A percentile compares a stretch with the other conserved stretches of the same genome.
Evolutionary conservation across 108 stramenopile species (phyloP).

Genomic region (Discostella stelligeroides): DNA sequence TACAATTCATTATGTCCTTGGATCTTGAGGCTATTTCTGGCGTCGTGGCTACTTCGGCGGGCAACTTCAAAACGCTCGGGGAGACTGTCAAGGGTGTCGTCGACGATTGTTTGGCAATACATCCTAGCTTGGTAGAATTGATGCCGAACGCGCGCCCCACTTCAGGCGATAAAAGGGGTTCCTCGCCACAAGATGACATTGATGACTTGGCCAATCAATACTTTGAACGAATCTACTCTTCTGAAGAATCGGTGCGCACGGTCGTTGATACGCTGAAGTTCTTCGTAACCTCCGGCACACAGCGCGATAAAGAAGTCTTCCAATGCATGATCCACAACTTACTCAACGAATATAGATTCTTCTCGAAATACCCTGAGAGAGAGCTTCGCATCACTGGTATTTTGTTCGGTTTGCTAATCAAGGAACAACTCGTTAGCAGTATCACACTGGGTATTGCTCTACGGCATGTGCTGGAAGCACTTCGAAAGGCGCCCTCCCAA

Average conservation of each 20-base stretch:
- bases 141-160: slow-evolving; percentile 27
- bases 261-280: slow-evolving; percentile 95
- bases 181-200: slow-evolving; percentile 75
- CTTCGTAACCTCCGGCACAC: slow-evolving; percentile 92
- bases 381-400: slow-evolving; percentile 99
- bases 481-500: slow-evolving; percentile 86
- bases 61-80: slow-evolving; percentile 52
- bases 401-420: slow-evolving; percentile 95
- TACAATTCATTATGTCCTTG: slow-evolving; percentile 58
- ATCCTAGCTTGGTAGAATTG: slow-evolving; percentile 47
- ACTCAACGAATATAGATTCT: slow-evolving; percentile 98
- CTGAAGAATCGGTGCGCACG: slow-evolving; percentile 92
- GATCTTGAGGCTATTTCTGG: slow-evolving; percentile 60
- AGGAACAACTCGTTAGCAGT: slow-evolving; percentile 96
- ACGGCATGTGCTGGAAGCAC: slow-evolving; percentile 96
- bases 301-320: slow-evolving; percentile 96
- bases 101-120: slow-evolving; percentile 62
- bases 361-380: slow-evolving; percentile 98
- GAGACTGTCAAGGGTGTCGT: slow-evolving; percentile 70
- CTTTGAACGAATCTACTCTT: slow-evolving; percentile 98
- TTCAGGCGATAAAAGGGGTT: slow-evolving; percentile 1
- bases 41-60: slow-evolving; percentile 41
- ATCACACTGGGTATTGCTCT: slow-evolving; percentile 98
- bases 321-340: slow-evolving; percentile 99
- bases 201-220: slow-evolving; percentile 96